Base-by-base conservation (phyloP, 1,284 basidiomycete genomes). In the Gymnopus androsaceus region DNA sequence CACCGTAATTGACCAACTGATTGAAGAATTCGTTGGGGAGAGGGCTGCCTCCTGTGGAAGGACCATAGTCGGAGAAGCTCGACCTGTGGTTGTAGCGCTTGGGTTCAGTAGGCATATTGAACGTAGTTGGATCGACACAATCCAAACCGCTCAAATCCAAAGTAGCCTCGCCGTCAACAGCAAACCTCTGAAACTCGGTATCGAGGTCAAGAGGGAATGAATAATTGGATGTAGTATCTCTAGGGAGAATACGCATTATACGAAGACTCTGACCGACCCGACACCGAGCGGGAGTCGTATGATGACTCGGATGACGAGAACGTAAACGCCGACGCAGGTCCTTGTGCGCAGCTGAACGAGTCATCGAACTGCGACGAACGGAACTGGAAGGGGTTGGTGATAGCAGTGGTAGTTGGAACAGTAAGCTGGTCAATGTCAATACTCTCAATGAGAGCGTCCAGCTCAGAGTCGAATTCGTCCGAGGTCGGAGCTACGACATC, bases 231-330 rank as follows among this genome's bases (percentile, higher is more conserved):
- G 33, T 23, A 11, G 27, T 15, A 11, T 50, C 48, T 4, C 17
- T 23, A 17, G 48, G 25, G 36, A 27, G 17, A 11, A 37, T 11
- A 17, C 47, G n/a, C n/a, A n/a, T n/a, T n/a, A 38, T 50, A 50
- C 21, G 48, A 50, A 3, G 48, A 50, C 36, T 50, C 48, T 2
- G 48, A 50, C 25, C 12, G 48, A 50, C 23, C 25, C n/a, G n/a
- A n/a, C n/a, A n/a, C n/a, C 28, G 48, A 46, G 6, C 9, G 44
- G 3, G 44, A 38, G 9, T 50, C 48, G 19, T 50, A 50, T 6
- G 48, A 50, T 11, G 48, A 50, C 25, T 50, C 48, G 5, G 48
- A 48, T 9, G 46, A 50, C 12, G 48, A 50, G 34, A 50, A 50
- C 3, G 48, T 50, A 27, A 50, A 50, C 3, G 48, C 25, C 3